These are phyloP conservation scores for Trichothecium sympodiale DNA, from an alignment of 2,329 filamentous ascomycete species.

Conservation along the genomic window DNA sequence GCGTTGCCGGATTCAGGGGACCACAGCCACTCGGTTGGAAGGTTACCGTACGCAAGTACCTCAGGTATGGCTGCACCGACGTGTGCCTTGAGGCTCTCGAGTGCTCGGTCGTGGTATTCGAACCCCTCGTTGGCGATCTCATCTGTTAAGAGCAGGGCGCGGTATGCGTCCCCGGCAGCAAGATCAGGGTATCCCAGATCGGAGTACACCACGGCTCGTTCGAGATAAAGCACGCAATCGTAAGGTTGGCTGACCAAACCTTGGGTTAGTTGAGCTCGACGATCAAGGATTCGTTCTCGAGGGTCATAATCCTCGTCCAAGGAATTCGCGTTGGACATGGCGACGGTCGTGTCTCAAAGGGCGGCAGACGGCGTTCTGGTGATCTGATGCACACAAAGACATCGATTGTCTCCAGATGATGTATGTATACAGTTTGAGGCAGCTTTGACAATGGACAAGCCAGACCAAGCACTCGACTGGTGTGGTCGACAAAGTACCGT, in stretches of 20 bases:
- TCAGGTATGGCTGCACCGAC: constrained; percentile 25
- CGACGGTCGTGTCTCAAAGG: background rate
- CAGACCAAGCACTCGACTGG: no score
- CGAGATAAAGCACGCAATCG: constrained; percentile 53
- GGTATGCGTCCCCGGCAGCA: constrained; percentile 80
- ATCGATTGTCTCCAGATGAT: no score
- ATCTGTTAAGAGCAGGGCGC: constrained; percentile 76
- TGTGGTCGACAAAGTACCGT: no score
- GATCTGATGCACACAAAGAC: no score
- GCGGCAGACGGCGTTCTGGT: no score
- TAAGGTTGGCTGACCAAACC: constrained; percentile 41
- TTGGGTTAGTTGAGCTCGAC: constrained; percentile 47
- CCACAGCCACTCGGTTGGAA: constrained; percentile 22
- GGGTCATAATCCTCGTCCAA: constrained; percentile 24
- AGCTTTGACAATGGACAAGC: no score
- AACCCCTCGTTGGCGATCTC: constrained; percentile 68
- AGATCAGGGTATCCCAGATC: constrained; percentile 80
- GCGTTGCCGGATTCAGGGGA: constrained; percentile 17
- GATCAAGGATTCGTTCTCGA: constrained; percentile 33
- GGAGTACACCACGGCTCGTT: constrained; percentile 61
- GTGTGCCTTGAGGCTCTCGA: constrained; percentile 34
- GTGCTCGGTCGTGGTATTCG: constrained; percentile 66
- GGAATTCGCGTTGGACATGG: background rate
- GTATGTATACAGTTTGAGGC: no score
- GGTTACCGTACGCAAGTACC: constrained; percentile 33